A percentile compares a stretch with the other conserved stretches of the same genome.
Conservation (phyloP, 2,329 filamentous ascomycete species). For the Paecilomyces formosus region DNA sequence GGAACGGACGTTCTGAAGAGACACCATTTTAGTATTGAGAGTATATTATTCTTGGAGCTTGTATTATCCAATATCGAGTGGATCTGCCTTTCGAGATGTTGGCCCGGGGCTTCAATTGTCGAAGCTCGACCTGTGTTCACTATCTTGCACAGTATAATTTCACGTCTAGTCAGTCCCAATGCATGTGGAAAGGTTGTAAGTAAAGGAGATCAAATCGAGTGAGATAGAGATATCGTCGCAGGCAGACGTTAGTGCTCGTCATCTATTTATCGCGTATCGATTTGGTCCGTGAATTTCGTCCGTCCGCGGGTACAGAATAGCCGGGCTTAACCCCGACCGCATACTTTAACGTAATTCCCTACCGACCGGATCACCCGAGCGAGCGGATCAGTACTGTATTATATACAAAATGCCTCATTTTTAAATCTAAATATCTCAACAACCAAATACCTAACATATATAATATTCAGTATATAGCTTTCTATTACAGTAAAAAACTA, state of each 20-base stretch:
- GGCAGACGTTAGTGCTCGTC: background rate
- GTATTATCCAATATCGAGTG: background rate
- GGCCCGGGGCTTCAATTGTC: background rate
- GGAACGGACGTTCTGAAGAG: conserved; percentile 4
- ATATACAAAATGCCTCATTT: too few relatives aligned
- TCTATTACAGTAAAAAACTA: too few relatives aligned
- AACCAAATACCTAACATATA: too few relatives aligned
- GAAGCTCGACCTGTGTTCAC: background rate
- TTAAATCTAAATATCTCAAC: too few relatives aligned
- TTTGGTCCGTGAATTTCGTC: background rate
- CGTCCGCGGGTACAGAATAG: background rate
- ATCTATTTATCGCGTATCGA: background rate
- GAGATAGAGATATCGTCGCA: background rate
- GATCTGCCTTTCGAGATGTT: background rate
- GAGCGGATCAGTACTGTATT: too few relatives aligned
- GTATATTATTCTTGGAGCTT: background rate
- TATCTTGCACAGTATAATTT: background rate
- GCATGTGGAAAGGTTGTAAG: background rate
- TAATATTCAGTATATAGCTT: too few relatives aligned
- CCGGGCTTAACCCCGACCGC: background rate
- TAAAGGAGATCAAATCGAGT: background rate
- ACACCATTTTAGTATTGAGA: conserved; percentile 3
- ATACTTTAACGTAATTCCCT: too few relatives aligned
- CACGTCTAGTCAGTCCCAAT: background rate
- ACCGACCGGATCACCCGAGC: too few relatives aligned